phyloP scores from a whole-genome alignment of 1,139 yeast genomes.

The Torulaspora globosa region DNA sequence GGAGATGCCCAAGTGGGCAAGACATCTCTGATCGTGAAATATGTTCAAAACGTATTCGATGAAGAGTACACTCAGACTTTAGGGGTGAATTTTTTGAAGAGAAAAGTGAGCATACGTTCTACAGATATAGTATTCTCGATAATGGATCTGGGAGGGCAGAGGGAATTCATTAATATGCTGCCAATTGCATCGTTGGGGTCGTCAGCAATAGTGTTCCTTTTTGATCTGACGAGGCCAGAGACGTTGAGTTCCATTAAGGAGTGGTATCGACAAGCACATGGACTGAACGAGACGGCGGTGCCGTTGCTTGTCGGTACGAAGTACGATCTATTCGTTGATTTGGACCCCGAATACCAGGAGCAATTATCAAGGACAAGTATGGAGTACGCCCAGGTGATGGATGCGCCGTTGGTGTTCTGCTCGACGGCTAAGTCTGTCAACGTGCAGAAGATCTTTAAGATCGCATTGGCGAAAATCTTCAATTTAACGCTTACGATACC shows the following conservation, averaged over 20 bases:
- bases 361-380: slow-evolving; percentile 83
- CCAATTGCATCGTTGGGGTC: slow-evolving; percentile 93
- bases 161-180: slow-evolving; percentile 93
- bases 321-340: slow-evolving; percentile 79
- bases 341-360: slow-evolving; percentile 75
- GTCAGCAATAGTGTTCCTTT: slow-evolving; percentile 86
- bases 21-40: slow-evolving; percentile 94
- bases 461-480: slow-evolving; percentile 86
- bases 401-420: slow-evolving; percentile 83
- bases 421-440: slow-evolving; percentile 92
- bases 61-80: slow-evolving; percentile 89
- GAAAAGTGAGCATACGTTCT: slow-evolving; percentile 77
- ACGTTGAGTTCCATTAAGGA: slow-evolving; percentile 85
- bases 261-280: slow-evolving; percentile 93
- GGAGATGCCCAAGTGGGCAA: slow-evolving; percentile 99
- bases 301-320: slow-evolving; percentile 93
- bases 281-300: slow-evolving; percentile 86
- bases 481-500: slow-evolving; percentile 80
- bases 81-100: slow-evolving; percentile 95
- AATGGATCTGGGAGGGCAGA: slow-evolving; percentile 97
- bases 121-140: slow-evolving; percentile 89
- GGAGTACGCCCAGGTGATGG: slow-evolving; percentile 87
- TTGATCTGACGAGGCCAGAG: slow-evolving; percentile 83
- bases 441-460: slow-evolving; percentile 90
- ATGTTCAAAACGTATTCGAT: slow-evolving; percentile 90